phyloP scores from a whole-genome alignment of 192 early-diverging fungal genomes.

The Coemansia sp. region DNA sequence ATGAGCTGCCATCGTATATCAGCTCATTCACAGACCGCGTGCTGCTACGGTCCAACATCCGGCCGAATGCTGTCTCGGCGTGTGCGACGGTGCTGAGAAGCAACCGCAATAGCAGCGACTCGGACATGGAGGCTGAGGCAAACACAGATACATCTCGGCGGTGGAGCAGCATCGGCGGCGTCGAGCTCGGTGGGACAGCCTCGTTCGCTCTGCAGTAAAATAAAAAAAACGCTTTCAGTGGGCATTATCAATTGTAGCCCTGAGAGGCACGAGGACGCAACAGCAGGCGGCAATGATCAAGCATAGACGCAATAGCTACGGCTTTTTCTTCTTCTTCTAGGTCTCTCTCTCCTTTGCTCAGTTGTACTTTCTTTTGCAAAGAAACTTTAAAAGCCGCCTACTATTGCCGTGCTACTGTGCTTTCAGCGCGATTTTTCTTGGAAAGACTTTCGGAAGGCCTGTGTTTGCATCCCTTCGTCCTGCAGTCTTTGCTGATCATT shows the following conservation, averaged over 20 bases:
- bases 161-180: conserved; percentile 1
- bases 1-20: conserved; percentile 42
- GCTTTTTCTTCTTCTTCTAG: background rate
- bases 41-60: conserved; percentile 17
- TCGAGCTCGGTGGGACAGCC: background rate
- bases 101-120: background rate
- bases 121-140: background rate
- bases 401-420: background rate
- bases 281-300: background rate
- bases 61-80: background rate
- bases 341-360: too few relatives aligned
- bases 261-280: too few relatives aligned
- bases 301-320: background rate
- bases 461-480: too few relatives aligned
- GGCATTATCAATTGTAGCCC: background rate
- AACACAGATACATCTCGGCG: background rate
- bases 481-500: background rate
- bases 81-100: background rate
- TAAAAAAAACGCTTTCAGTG: too few relatives aligned
- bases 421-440: background rate
- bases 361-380: background rate
- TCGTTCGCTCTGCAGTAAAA: background rate
- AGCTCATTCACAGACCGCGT: conserved; percentile 46
- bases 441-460: background rate
- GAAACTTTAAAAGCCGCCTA: background rate